Base-by-base conservation (phyloP, 1,139 yeast species). In the Saccharomyces uvarum region DNA sequence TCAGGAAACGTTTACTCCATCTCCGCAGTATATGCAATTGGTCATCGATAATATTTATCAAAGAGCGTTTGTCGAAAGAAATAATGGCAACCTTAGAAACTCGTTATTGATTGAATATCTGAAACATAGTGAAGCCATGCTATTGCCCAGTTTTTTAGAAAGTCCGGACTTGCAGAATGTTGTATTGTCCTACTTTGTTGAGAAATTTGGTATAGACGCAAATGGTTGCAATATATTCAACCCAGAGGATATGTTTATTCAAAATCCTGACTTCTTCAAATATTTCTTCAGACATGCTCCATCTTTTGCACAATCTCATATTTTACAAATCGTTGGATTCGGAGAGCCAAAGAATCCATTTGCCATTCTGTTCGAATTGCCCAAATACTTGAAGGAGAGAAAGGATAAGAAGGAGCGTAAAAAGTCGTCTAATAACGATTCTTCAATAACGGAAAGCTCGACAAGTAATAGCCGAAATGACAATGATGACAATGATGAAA, bases 21-120 rank as follows among this genome's bases (percentile, higher is more conserved):
- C 93, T 3, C 84, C 81, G 56, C 90, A 85, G 63, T 86, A 86
- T 65, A 76, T 86, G 68, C 77, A 86, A 62, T 75, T 86, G 70
- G 90, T 86, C 33, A 87, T 86, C 55, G 93, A 86, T 62, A 86
- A 86, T 64, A 86, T 86, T 59, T 85, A 86, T 50, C 91, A 84
- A 67, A 74, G 91, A 63, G 86, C 73, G 73, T 86, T 64, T 56
- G 74, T 72, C 32, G 77, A 73, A 57, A 72, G 69, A 53, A 67
- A 62, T 51, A 64, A 61, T 54, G 63, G 68, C 19, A 60, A 60
- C 50, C 60, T 61, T 49, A 62, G 67, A 56, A 67, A 66, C 54
- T 58, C 66, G 1, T 68, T 67, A 48, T 59, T 70, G 33, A 69
- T 70, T 29, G 73, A 70, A 49, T 70, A 70, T 55, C 57, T 70